Base-by-base conservation (phyloP, 1,139 yeast species). In the Blastobotrys proliferans region DNA sequence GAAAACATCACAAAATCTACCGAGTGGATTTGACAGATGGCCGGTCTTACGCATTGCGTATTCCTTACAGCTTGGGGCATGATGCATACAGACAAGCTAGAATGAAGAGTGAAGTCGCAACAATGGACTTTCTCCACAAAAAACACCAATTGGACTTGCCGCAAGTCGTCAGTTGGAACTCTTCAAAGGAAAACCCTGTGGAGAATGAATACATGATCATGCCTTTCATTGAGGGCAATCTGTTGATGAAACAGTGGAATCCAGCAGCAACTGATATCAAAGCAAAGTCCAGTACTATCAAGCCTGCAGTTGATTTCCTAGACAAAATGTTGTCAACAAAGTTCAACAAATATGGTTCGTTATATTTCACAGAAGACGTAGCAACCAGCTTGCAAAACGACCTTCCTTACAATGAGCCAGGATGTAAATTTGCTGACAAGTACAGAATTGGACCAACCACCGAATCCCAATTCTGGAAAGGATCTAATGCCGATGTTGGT, bases 381-480 rank as follows among this genome's bases (percentile, higher is more conserved):
- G 66, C 63, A 28, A 49, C 67, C 2, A 64, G 69, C 35, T 72
- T 69, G 48, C 61, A 62, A 26, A 54, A 51, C 33, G 74, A 67
- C 25, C 51, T 66, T 28, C 85, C 94, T 3, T 83, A 83, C 53
- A 79, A 76, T 5, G 86, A 81, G 17, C 92, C 84, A 60, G 67
- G 72, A 25, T 69, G 79, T 42, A 64, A 62, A 24, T 67, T 84
- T 43, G 68, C 69, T 40, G 75, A 76, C 51, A 77, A 95, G 68
- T 90, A 94, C 94, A 76, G 83, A 61, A 80, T 92, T 53, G 97
- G 98, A 2, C 94, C 95, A n/a, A 77, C 87, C 32, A 80, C 79
- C 30, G 97, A 90, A 64, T 74, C 83, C 51, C 73, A 78, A 13
- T 85, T 81, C 61, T 81, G 88, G 74, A 83, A 82, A 62, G 76